Conservation (phyloP, 495 filamentous ascomycete species). For the Friedmanniomyces simplex region DNA sequence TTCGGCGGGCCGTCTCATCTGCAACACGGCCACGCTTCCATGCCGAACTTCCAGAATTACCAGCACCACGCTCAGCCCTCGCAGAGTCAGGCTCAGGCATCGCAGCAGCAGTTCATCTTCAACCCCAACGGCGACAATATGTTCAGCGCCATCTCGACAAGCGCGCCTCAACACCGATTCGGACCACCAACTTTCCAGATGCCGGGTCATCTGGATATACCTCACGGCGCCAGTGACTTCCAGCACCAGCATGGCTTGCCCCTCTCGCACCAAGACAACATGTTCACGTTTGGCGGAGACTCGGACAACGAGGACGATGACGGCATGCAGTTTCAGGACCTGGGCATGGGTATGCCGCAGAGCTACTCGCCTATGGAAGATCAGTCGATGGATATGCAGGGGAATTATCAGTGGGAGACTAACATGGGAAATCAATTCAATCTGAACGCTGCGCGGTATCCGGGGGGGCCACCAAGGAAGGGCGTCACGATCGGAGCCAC, state of each 20-base stretch:
- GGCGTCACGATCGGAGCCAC: constrained; percentile 84
- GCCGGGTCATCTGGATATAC: constrained; percentile 76
- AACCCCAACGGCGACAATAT: constrained; percentile 53
- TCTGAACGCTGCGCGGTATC: constrained; percentile 68
- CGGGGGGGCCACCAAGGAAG: constrained; percentile 69
- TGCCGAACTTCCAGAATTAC: constrained; percentile 16
- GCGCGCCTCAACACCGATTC: constrained; percentile 34
- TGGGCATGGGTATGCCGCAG: constrained; percentile 55
- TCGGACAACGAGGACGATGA: constrained; percentile 93
- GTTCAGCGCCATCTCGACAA: constrained; percentile 48
- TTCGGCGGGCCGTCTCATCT: constrained; percentile 67
- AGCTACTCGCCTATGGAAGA: constrained; percentile 63
- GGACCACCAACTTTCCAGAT: constrained; percentile 53
- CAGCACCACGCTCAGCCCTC: constrained; percentile 49
- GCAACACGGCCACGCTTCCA: constrained; percentile 48
- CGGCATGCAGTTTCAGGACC: constrained; percentile 55
- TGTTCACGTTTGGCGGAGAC: constrained; percentile 85
- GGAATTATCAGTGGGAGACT: constrained; percentile 66
- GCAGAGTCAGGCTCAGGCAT: constrained; percentile 46
- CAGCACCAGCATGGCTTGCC: constrained; percentile 42
- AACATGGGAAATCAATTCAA: constrained; percentile 58
- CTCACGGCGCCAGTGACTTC: constrained; percentile 58
- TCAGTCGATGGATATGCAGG: constrained; percentile 47
- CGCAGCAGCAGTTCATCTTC: constrained; percentile 57
- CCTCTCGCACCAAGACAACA: constrained; percentile 43